These are phyloP conservation scores for Lasiosphaeriaceae sp. DNA, from an alignment of 495 filamentous ascomycete species.

Conservation along the genomic window DNA sequence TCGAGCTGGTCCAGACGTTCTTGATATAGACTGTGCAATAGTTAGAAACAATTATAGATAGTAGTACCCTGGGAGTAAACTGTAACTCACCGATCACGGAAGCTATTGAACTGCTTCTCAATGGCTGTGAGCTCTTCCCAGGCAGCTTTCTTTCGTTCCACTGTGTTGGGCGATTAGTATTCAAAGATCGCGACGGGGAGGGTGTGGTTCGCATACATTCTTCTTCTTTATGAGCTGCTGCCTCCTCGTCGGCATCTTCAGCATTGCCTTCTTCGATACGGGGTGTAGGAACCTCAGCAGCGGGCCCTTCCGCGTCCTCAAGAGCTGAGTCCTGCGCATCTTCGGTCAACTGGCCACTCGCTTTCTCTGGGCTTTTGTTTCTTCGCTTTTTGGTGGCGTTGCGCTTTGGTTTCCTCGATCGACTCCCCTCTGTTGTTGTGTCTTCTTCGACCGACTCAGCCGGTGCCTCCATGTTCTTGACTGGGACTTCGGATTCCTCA, in stretches of 20 bases:
- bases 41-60: no score
- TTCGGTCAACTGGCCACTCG: conserved; percentile 20
- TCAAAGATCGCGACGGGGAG: neutral
- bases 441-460: conserved; percentile 28
- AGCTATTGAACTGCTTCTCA: conserved; percentile 77
- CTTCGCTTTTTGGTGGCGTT: conserved; percentile 38
- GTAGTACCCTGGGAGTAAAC: no score
- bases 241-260: conserved; percentile 50
- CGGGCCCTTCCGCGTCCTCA: conserved; percentile 24
- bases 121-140: conserved; percentile 74
- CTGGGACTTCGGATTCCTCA: conserved; percentile 15
- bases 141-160: conserved; percentile 72
- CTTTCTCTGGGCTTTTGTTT: conserved; percentile 30
- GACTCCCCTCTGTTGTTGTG: conserved; percentile 11
- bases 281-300: conserved; percentile 32
- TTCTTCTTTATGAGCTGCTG: conserved; percentile 61
- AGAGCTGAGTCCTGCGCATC: conserved; percentile 30
- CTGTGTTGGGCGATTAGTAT: conserved; percentile 51
- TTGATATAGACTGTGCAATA: conserved; percentile 65
- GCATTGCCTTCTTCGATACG: conserved; percentile 45
- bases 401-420: conserved; percentile 37
- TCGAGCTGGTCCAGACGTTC: conserved; percentile 78
- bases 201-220: conserved; percentile 55
- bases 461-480: conserved; percentile 18
- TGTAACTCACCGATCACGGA: conserved; percentile 73